Evolutionary conservation across 495 filamentous ascomycete genomes (phyloP), one percentile per base, ranked within the genome.

Genomic region (Podospora tetraspora): DNA sequence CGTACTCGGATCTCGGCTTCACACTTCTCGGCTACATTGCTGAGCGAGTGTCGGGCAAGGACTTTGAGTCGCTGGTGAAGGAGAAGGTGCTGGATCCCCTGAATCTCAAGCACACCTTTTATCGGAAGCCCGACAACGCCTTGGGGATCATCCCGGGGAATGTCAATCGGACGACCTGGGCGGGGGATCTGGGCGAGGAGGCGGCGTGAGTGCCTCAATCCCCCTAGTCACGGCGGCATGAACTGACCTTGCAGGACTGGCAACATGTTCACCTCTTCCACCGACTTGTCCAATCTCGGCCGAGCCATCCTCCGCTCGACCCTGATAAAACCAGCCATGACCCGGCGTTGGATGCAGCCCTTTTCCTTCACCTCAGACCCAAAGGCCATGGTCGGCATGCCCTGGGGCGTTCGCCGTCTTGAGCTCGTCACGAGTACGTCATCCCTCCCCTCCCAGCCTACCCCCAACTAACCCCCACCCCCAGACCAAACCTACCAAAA

Each of bases 281-380:
- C 78, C 3, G 86, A 89, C 68, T 66, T 89, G 69, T 75, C 80
- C 2, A 77, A 73, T 16, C 64, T 88, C 1, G 86, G 86, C 11
- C 79, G 80, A 34, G 84, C 82, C 3, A 85, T 89, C 61, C 77
- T 89, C 37, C 78, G 78, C 30, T 85, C 79, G 11, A 78, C 80
- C 0, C 75, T 89, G 0, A 70, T 89, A 1, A 73, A 80, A 0
- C 76, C 80, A 0, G 69, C 78, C 16, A 68, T 77, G 34, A 89
- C 87, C 0, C 78, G 83, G 64, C 72, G 81, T 43, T 89, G 85
- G 87, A 68, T 90, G 58, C 87, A 86, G 67, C 87, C 87, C 0
- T 52, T 70, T 9, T 69, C 76, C 3, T 82, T 83, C 57, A 85
- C 83, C n/a, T 80, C 86, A 0, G 79, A 80, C 22, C 73, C 83